phyloP scores from a whole-genome alignment of 331 rosid species.

The Spiraea crenata region DNA sequence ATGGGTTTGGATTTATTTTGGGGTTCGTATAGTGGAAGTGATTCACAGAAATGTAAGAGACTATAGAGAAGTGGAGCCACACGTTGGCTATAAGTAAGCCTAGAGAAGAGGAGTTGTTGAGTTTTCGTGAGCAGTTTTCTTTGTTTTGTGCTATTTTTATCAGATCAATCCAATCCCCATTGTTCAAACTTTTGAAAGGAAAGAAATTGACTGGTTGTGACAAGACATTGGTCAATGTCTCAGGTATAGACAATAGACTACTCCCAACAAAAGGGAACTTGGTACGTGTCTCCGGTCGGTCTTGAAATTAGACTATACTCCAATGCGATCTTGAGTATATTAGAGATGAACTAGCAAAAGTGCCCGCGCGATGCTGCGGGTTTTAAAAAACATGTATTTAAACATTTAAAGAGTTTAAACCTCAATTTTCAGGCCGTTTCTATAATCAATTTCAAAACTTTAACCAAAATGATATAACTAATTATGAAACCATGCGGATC shows the following conservation, averaged over 20 bases:
- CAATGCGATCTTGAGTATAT: not conserved
- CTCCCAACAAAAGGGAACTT: not conserved
- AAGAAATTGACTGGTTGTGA: not conserved
- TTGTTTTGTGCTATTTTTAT: conserved; percentile 1
- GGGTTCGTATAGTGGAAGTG: not conserved
- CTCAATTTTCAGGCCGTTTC: too few species aligned
- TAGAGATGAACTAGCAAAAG: too few species aligned
- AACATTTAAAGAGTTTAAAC: too few species aligned
- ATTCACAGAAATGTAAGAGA: not conserved
- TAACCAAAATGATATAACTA: too few species aligned
- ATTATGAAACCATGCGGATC: too few species aligned
- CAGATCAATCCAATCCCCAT: not conserved
- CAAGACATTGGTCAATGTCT: not conserved
- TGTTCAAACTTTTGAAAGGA: not conserved
- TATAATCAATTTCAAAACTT: too few species aligned
- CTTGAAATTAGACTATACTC: not conserved
- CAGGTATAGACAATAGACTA: not conserved
- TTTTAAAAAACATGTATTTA: too few species aligned
- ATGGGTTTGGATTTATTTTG: not conserved
- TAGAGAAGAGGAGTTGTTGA: not conserved
- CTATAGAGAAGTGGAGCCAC: not conserved
- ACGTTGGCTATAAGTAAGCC: conserved; percentile 2
- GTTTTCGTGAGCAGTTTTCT: not conserved
- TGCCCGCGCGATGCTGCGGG: too few species aligned
- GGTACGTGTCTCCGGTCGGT: not conserved